Conservation (phyloP, 1,284 basidiomycete genomes). For the Microbotryomycetes sp. region DNA sequence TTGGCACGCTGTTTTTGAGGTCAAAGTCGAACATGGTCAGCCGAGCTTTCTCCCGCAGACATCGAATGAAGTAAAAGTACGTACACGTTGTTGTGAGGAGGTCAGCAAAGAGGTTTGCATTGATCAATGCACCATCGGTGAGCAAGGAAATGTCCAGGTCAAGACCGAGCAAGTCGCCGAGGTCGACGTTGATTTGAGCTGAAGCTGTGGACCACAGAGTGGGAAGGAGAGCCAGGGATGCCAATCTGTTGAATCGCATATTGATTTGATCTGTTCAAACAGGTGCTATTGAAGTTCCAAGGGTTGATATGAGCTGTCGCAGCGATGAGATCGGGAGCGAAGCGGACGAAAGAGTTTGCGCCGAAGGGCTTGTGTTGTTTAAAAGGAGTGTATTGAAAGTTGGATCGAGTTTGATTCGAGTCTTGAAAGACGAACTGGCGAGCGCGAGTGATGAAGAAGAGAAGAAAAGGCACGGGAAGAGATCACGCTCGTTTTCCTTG, state of each 20-base stretch:
- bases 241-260: neutral
- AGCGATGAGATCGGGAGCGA: no score
- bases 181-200: conserved; percentile 1
- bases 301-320: no score
- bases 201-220: neutral
- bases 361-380: neutral
- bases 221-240: neutral
- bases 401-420: neutral
- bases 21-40: no score
- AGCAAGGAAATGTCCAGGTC: conserved; percentile 6
- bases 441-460: neutral
- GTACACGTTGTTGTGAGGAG: conserved; percentile 9
- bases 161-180: conserved; percentile 8
- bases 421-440: neutral
- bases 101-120: conserved; percentile 10
- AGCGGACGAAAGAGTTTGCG: neutral
- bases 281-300: no score
- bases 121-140: conserved; percentile 7
- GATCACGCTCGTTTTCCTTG: neutral
- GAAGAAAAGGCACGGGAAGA: neutral
- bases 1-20: neutral
- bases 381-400: neutral
- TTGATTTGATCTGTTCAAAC: neutral
- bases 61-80: conserved; percentile 11
- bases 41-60: neutral